A percentile compares a stretch with the other conserved stretches of the same genome.
phyloP scores from a whole-genome alignment of 306 rosid species.

The Lathyrus tuberosus region DNA sequence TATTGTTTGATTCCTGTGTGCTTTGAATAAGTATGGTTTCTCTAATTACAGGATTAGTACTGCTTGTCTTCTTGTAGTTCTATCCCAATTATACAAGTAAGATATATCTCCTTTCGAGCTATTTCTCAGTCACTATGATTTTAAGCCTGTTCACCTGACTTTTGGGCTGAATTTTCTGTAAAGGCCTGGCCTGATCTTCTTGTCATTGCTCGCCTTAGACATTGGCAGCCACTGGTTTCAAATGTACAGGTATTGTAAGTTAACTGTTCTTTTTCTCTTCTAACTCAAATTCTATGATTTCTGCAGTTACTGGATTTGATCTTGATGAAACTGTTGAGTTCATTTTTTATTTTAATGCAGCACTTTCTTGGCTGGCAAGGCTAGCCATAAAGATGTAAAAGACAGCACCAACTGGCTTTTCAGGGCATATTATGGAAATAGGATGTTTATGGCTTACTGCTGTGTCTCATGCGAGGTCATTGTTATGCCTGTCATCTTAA shows the following conservation, averaged over 20 bases:
- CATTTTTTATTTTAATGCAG: slow-evolving; percentile 54
- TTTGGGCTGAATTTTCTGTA: slow-evolving; percentile 45
- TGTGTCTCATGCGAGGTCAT: slow-evolving; percentile 92
- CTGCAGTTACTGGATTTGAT: slow-evolving; percentile 18
- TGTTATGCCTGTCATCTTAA: slow-evolving; percentile 20
- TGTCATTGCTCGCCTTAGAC: slow-evolving; percentile 91
- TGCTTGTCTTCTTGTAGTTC: slow-evolving; percentile 89
- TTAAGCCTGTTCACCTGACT: slow-evolving; percentile 44
- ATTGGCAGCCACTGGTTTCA: slow-evolving; percentile 99
- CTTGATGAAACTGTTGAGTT: slow-evolving; percentile 30
- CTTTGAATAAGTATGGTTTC: slow-evolving; percentile 43
- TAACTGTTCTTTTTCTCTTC: slow-evolving; percentile 5
- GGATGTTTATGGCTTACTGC: slow-evolving; percentile 97
- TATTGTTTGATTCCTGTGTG: slow-evolving; percentile 32
- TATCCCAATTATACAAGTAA: slow-evolving; percentile 90
- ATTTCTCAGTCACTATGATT: slow-evolving; percentile 31
- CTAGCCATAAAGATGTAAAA: slow-evolving; percentile 96
- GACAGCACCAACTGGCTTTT: slow-evolving; percentile 97
- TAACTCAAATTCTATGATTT: slow-evolving; percentile 7
- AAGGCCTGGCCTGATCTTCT: slow-evolving; percentile 86
- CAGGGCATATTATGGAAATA: slow-evolving; percentile 84
- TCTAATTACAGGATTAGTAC: slow-evolving; percentile 85
- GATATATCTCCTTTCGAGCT: slow-evolving; percentile 26
- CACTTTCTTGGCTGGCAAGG: slow-evolving; percentile 90
- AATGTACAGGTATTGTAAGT: slow-evolving; percentile 81